Base-by-base conservation (phyloP, 805 yeast species). In the Starmera quercuum region DNA sequence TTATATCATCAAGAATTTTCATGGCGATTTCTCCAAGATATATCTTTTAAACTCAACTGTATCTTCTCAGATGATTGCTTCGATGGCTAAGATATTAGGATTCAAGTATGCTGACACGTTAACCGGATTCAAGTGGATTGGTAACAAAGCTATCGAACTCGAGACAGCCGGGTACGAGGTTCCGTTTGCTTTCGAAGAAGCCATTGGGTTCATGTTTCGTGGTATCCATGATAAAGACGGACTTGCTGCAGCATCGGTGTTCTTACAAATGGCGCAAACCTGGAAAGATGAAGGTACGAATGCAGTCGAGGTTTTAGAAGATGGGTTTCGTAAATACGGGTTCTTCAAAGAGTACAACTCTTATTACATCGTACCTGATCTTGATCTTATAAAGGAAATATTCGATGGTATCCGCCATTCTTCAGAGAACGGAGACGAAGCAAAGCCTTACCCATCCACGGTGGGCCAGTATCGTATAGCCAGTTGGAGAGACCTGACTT, bases 121-220 rank as follows among this genome's bases (percentile, higher is more conserved):
- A 36, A 90, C 97, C 1, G 98, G 98, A 1, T 90, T 90, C 65
- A 90, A 90, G 59, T 90, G 98, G 98, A 80, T 90, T 24, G 98
- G 97, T 4, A 90, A 90, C 52, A 73, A 75, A 42, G 92, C 95
- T 2, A 74, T 81, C 23, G 83, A 78, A 7, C 61, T 84, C 31
- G 86, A 82, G 42, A 40, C 51, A 0, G 53, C 71, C 29, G 95
- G 95, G 0, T 75, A 51, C 47, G 41, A 34, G 4, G 95, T 88
- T 2, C 95, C 95, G 0, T 87, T 90, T 62, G 97, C 84, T 0
- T 90, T 71, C 53, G 98, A 90, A 57, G 98, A 90, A 53, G 97
- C 97, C 3, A 82, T 90, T 44, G 98, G 98, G 2, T 90, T 75
- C 61, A 85, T 90, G 97, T 85, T 87, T 49, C 60, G 74, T 15